Evolutionary conservation across 768 basidiomycete species (phyloP), one percentile per base, ranked within the genome.

Genomic region (Gymnopilus junonius): DNA sequence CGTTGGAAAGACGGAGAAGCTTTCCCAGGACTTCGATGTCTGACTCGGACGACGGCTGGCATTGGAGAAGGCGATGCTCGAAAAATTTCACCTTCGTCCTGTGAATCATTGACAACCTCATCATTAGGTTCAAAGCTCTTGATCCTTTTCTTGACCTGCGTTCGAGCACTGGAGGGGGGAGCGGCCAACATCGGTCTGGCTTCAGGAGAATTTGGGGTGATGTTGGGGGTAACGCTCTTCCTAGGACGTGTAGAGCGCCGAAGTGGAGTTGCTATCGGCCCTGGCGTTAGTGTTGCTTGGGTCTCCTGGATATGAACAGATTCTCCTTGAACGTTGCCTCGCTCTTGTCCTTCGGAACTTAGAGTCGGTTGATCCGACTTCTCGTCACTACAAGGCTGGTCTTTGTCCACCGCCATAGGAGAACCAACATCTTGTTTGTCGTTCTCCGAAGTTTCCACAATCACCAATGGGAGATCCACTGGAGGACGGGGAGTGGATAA

Each of bases 231-330:
- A 15, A 68, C 62, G 64, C 79, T 82, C 37, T 75, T 75, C 43
- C 76, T 75, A 27, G 78, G 78, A 59, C 79, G 77, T n/a, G 72
- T 73, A n/a, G 81, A 80, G 51, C 75, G 71, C 57, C 79, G 74
- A 20, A 77, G 61, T 21, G 79, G 77, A 17, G 73, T 75, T 23
- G 66, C 60, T 12, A 64, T 65, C 39, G 56, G 27, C 3, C 70
- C 69, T 11, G 63, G 59, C 2, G 58, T 32, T 17, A 45, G 11
- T 7, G 48, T 20, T 40, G 43, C 45, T 20, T 23, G 15, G 1
- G 46, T 23, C 5, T 14, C 7, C 11, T 46, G 17, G 7, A 21
- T 25, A 17, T 60, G 35, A n/a, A 20, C 6, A 45, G 53, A n/a
- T 54, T 29, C 40, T 25, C 32, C 25, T 7, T n/a, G 51, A 7